Conservation (phyloP, 2,329 filamentous ascomycete species). For the Esteya vermicola region DNA sequence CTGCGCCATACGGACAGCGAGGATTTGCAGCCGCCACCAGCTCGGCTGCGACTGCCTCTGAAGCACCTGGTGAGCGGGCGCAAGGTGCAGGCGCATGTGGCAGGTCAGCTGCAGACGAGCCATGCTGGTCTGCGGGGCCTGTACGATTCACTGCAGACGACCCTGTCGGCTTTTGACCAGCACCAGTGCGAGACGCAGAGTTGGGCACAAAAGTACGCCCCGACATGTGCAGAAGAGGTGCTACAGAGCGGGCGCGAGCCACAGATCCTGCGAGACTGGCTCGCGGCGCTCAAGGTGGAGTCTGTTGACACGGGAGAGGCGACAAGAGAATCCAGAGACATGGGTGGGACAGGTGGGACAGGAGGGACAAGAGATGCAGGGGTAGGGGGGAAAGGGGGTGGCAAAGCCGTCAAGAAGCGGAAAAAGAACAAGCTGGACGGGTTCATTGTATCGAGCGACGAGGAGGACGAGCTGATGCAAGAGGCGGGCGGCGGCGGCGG, state of each 20-base stretch:
- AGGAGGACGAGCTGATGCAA: slow-evolving; percentile 48
- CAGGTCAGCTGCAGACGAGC: slow-evolving; percentile 26
- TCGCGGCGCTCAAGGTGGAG: slow-evolving; percentile 60
- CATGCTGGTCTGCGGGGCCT: slow-evolving; percentile 18
- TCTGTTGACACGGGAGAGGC: slow-evolving; percentile 52
- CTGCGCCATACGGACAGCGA: slow-evolving; percentile 19
- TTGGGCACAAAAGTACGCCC: slow-evolving; percentile 82
- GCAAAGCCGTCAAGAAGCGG: slow-evolving; percentile 40
- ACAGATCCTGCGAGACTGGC: slow-evolving; percentile 63
- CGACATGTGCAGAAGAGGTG: slow-evolving; percentile 52
- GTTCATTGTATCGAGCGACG: slow-evolving; percentile 68
- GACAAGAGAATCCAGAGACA: slow-evolving; percentile 17
- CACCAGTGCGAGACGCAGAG: slow-evolving; percentile 56
- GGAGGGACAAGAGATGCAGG: slow-evolving; percentile 15
- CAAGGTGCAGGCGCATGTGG: slow-evolving; percentile 35
- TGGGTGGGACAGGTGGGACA: too few species aligned
- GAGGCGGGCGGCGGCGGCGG: too few species aligned
- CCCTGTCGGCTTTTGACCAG: slow-evolving; percentile 66
- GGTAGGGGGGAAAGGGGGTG: slow-evolving; percentile 17
- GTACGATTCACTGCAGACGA: slow-evolving; percentile 43
- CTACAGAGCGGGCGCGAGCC: slow-evolving; percentile 63
- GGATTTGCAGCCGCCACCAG: slow-evolving; percentile 27
- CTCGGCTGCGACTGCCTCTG: slow-evolving; percentile 36
- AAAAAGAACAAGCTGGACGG: slow-evolving; percentile 63
- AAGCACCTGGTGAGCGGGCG: slow-evolving; percentile 44